Evolutionary conservation across 805 yeast genomes (phyloP).

Genomic region (Candida maltosa): DNA sequence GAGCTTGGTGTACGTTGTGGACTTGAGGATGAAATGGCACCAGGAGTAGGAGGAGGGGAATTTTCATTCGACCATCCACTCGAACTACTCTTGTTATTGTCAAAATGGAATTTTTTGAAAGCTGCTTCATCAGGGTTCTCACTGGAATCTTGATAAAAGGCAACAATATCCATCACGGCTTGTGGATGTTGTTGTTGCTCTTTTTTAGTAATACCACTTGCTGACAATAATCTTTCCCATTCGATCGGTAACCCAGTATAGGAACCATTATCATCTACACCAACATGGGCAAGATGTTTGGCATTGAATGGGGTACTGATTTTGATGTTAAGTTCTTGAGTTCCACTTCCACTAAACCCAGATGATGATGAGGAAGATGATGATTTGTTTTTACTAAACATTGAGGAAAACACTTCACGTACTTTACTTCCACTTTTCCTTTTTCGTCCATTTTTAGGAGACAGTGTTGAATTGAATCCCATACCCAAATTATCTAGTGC

Average conservation of each 20-base stretch:
- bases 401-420: conserved; percentile 55
- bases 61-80: conserved; percentile 7
- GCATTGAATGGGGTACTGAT: conserved; percentile 93
- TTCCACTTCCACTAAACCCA: conserved; percentile 7
- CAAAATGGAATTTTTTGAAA: conserved; percentile 39
- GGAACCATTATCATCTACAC: conserved; percentile 82
- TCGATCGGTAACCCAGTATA: conserved; percentile 91
- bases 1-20: conserved; percentile 4
- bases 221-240: conserved; percentile 81
- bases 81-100: conserved; percentile 7
- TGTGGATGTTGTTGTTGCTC: conserved; percentile 92
- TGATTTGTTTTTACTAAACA: conserved; percentile 38
- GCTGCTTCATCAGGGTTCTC: conserved; percentile 40
- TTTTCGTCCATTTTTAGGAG: conserved; percentile 14
- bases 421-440: conserved; percentile 49
- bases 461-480: conserved; percentile 4
- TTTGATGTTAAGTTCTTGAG: conserved; percentile 38
- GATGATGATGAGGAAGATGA: conserved; percentile 5
- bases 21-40: not conserved
- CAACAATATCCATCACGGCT: conserved; percentile 89
- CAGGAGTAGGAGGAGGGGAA: conserved; percentile 8
- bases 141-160: conserved; percentile 67
- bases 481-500: conserved; percentile 2
- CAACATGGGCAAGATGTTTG: conserved; percentile 90
- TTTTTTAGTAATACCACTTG: conserved; percentile 82